Evolutionary conservation across 2,329 filamentous ascomycete species (phyloP), one percentile per base, ranked within the genome.

Genomic region (Penicillium digitatum): DNA sequence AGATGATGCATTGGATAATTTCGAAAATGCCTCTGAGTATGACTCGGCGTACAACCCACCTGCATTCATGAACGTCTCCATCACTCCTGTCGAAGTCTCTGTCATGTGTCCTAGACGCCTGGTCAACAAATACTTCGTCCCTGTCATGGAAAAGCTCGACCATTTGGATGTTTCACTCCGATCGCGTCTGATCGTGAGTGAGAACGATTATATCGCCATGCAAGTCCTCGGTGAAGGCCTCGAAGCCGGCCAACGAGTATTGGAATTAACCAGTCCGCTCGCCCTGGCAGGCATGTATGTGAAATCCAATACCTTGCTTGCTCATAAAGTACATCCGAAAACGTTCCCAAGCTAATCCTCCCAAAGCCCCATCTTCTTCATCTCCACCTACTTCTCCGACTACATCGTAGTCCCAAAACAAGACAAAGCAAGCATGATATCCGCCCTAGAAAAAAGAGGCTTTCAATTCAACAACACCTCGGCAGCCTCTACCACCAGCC

Each of bases 341-440:
- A 10, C 14, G 44, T 14, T 16, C 24, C 26, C 12, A 31, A 35
- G 56, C 62, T 64, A 55, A 63, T 56, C 53, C 5, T 52, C 50
- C 39, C 20, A 48, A 44, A 85, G 83, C 49, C 89, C 93, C 50
- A 95, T 99, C 69, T 96, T 97, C 79, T 97, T 97, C 81, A 95
- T 96, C 72, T 96, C 93, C 3, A 96, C 91, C 31, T 99, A 97
- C 75, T 97, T 95, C 75, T 94, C 89, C 32, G 93, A 99, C 76
- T 97, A 96, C 74, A 95, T 99, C 65, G 82, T 97, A 34, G 90
- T 96, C 1, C 92, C 94, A 0, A 81, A 81, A 50, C 88, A 86
- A 68, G 85, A 88, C 66, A 85, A 87, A 48, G 77, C 82, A 26
- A 87, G 86, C 37, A 92, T 97, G 45, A 84, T 90, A 32, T 80